Evolutionary conservation across 2,329 filamentous ascomycete species (phyloP), one percentile per base, ranked within the genome.

Genomic region (Cladophialophora carrionii): DNA sequence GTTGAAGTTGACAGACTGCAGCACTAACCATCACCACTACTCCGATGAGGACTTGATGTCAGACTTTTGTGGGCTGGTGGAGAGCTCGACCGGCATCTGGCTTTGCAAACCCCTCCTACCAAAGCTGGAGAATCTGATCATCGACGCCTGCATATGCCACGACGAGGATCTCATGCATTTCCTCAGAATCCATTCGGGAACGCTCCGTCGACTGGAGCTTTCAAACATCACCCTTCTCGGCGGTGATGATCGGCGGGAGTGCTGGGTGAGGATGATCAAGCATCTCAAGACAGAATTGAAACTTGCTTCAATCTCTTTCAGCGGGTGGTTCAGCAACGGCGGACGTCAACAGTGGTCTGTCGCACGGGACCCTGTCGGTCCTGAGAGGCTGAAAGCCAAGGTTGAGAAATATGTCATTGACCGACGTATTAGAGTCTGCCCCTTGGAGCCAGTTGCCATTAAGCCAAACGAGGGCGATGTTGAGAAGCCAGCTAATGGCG

Each of bases 271-370:
- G 32, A 26, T 67, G 34, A 68, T 70, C 54, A 66, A 67, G 51
- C 57, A 51, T 41, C 43, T 70, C 24, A 68, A 68, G 54, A 65
- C 37, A 3, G 52, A 64, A 29, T 55, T 70, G 17, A 66, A 63
- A 29, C 66, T 70, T 20, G 52, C 64, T 2, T 65, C 61, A 4
- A 54, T 68, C 14, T 63, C 66, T 17, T 70, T 70, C 52, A 63
- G 57, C 46, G 68, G 66, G 22, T 70, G 66, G 68, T 63, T 70
- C 60, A 70, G 52, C 37, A 70, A 70, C 34, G 68, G 68, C 37
- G 68, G 68, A 14, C 64, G 68, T 43, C 68, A 70, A 60, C 63
- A 67, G 41, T 70, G 68, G 68, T 70, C 66, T 41, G 68, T 70
- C 41, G 57, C 66, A 26, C 67, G 67, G n/a, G 66, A 70, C 48